Conservation (phyloP, 73 alveolate species). For the Loxodes magnus region DNA sequence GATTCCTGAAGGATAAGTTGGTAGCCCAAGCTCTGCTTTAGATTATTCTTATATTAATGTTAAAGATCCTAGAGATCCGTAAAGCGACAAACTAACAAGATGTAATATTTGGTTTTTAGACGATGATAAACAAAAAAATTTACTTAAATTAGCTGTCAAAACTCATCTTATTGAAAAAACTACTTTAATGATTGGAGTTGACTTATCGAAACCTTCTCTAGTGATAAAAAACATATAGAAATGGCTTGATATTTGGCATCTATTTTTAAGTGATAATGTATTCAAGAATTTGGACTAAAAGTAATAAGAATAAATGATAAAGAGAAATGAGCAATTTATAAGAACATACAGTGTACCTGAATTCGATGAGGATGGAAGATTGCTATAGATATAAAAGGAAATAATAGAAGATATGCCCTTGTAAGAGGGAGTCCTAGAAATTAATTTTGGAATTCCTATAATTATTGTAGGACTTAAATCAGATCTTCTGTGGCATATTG, state of each 20-base stretch:
- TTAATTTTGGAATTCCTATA: slow-evolving; percentile 71
- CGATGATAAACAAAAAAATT: slow-evolving; percentile 54
- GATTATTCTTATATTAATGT: slow-evolving; percentile 1
- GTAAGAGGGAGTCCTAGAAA: slow-evolving; percentile 65
- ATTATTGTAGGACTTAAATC: slow-evolving; percentile 50
- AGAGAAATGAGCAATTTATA: slow-evolving; percentile 41
- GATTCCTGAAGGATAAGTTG: neutral
- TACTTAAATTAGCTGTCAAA: slow-evolving; percentile 41
- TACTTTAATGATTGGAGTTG: slow-evolving; percentile 52
- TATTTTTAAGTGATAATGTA: slow-evolving; percentile 35
- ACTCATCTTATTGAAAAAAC: slow-evolving; percentile 58
- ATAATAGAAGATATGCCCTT: slow-evolving; percentile 38
- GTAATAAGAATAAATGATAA: slow-evolving; percentile 43
- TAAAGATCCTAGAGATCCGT: neutral
- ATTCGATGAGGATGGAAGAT: slow-evolving; percentile 37
- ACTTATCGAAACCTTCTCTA: slow-evolving; percentile 70
- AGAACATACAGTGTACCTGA: slow-evolving; percentile 46
- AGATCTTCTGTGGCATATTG: slow-evolving; percentile 48
- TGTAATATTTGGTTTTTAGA: slow-evolving; percentile 56
- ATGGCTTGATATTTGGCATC: slow-evolving; percentile 58
- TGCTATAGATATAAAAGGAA: slow-evolving; percentile 22
- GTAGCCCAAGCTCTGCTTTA: neutral
- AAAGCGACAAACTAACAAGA: slow-evolving; percentile 21
- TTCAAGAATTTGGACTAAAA: slow-evolving; percentile 35
- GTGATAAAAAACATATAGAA: slow-evolving; percentile 39